These are phyloP conservation scores for Pyrenophora teres DNA, from an alignment of 2,329 filamentous ascomycete genomes.

Conservation along the genomic window DNA sequence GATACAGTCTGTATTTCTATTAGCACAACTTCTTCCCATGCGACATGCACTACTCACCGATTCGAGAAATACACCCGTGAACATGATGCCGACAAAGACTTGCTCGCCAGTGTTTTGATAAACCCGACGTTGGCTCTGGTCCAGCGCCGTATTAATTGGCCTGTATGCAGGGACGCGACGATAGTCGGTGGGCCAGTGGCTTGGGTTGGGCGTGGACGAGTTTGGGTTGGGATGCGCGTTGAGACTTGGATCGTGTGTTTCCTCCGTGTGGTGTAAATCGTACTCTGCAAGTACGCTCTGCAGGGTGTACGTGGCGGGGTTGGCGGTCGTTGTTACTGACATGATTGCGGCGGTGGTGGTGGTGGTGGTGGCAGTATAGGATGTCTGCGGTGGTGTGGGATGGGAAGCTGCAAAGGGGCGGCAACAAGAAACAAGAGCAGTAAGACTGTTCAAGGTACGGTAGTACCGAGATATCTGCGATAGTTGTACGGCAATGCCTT, in stretches of 20 bases:
- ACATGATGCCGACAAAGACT: slow-evolving; percentile 57
- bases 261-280: slow-evolving; percentile 51
- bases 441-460: too few relatives aligned
- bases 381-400: neutral
- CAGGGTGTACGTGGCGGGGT: slow-evolving; percentile 45
- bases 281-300: slow-evolving; percentile 52
- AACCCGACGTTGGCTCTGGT: slow-evolving; percentile 50
- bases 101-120: slow-evolving; percentile 53
- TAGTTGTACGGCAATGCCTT: too few relatives aligned
- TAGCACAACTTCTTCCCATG: neutral
- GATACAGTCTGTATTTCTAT: slow-evolving; percentile 43
- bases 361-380: neutral
- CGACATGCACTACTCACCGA: slow-evolving; percentile 41
- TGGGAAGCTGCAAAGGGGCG: neutral
- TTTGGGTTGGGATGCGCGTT: slow-evolving; percentile 35
- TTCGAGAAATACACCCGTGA: slow-evolving; percentile 54
- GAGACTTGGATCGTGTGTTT: slow-evolving; percentile 28
- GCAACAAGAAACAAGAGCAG: neutral
- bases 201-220: slow-evolving; percentile 25
- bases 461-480: too few relatives aligned
- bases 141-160: slow-evolving; percentile 52
- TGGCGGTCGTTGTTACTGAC: slow-evolving; percentile 53
- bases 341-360: slow-evolving; percentile 29
- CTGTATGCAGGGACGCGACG: slow-evolving; percentile 55
- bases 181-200: slow-evolving; percentile 55